Evolutionary conservation across 352 stramenopile species (phyloP).

Genomic region (Elongisporangium undulatum): DNA sequence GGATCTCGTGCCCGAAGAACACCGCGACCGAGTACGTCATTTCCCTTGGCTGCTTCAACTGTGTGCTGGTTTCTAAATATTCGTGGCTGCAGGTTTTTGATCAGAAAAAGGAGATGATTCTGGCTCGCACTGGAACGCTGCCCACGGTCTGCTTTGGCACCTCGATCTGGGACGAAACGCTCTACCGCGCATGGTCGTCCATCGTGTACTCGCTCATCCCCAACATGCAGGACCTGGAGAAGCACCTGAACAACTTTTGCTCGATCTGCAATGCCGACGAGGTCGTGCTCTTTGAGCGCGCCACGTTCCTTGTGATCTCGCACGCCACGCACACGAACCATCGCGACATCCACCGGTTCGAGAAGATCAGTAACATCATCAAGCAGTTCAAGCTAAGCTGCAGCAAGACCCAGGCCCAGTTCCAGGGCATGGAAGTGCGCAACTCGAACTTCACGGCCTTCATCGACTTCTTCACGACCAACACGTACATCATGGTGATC

Average conservation of each 20-base stretch:
- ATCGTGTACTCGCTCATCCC: slow-evolving; percentile 99
- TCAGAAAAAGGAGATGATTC: slow-evolving; percentile 93
- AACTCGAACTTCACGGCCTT: slow-evolving; percentile 98
- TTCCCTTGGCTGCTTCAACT: slow-evolving; percentile 1
- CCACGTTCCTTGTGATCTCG: slow-evolving; percentile 99
- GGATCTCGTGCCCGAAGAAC: slow-evolving; percentile 93
- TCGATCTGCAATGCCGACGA: slow-evolving; percentile 95
- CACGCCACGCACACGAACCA: slow-evolving; percentile 91
- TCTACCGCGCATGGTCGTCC: slow-evolving; percentile 98
- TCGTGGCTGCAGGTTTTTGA: slow-evolving; percentile 82
- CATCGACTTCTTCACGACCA: slow-evolving; percentile 98
- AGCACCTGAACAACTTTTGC: slow-evolving; percentile 97
- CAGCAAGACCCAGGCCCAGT: slow-evolving; percentile 97
- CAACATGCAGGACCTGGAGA: slow-evolving; percentile 96
- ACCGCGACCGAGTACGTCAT: slow-evolving; percentile 68
- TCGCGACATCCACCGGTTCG: slow-evolving; percentile 97
- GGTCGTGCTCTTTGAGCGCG: slow-evolving; percentile 97
- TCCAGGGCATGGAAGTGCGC: slow-evolving; percentile 96
- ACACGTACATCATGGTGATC: slow-evolving; percentile 99
- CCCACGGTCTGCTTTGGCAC: slow-evolving; percentile 93
- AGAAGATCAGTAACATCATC: slow-evolving; percentile 99
- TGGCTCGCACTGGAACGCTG: slow-evolving; percentile 85
- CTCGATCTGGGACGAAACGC: slow-evolving; percentile 99
- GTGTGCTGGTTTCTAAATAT: slow-evolving; percentile 5
- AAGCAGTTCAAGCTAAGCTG: slow-evolving; percentile 99